phyloP scores from a whole-genome alignment of 495 filamentous ascomycete species.

The Clohesyomyces aquaticus region DNA sequence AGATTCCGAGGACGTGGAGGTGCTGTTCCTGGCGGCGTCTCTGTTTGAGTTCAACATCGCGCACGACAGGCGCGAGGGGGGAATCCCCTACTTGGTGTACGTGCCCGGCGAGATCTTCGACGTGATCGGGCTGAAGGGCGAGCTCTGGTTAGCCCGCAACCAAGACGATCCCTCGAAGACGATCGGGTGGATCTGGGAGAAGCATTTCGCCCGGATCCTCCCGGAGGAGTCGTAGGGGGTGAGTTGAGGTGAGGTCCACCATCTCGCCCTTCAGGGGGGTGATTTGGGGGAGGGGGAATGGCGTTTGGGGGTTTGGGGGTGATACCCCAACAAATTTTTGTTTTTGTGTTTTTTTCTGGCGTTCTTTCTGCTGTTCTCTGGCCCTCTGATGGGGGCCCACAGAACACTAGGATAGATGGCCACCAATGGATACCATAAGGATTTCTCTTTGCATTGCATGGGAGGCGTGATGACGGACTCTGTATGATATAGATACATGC shows the following conservation, averaged over 20 bases:
- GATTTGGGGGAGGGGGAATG: too few species aligned
- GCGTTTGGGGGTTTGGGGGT: background rate
- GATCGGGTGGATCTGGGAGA: constrained; percentile 99
- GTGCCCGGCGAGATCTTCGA: constrained; percentile 78
- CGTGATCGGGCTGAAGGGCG: constrained; percentile 86
- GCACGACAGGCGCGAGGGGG: constrained; percentile 85
- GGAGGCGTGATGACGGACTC: background rate
- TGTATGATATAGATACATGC: background rate
- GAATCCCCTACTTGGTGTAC: constrained; percentile 95
- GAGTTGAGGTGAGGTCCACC: too few species aligned
- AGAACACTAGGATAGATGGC: background rate
- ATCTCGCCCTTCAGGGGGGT: too few species aligned
- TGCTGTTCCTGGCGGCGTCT: constrained; percentile 88
- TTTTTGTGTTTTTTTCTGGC: background rate
- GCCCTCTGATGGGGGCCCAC: background rate
- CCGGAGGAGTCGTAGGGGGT: too few species aligned
- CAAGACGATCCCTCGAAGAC: constrained; percentile 79
- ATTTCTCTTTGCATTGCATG: background rate
- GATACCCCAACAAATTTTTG: background rate
- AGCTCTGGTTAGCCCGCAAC: constrained; percentile 96
- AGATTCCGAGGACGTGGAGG: constrained; percentile 51
- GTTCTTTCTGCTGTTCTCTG: background rate
- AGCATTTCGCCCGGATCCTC: constrained; percentile 73
- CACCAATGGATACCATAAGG: background rate
- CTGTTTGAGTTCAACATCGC: constrained; percentile 97